phyloP scores from a whole-genome alignment of 2,329 filamentous ascomycete genomes.

The Colletotrichum trifolii region DNA sequence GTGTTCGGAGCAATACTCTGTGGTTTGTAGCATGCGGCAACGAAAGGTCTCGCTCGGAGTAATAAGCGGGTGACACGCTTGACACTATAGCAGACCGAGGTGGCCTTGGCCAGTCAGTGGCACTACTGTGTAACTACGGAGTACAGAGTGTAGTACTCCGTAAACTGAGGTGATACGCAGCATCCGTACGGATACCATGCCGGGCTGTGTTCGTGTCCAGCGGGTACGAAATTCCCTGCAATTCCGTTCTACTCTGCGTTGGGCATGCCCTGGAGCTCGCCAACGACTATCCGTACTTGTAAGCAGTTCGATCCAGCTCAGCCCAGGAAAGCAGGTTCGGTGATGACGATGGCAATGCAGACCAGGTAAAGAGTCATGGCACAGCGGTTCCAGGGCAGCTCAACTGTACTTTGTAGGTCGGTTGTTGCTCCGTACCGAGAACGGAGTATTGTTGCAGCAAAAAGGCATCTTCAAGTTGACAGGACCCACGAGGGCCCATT shows the following conservation, averaged over 20 bases:
- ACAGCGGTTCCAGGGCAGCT: conserved; percentile 2
- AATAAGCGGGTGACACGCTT: conserved; percentile 13
- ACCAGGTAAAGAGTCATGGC: conserved; percentile 18
- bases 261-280: neutral
- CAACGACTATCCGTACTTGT: neutral
- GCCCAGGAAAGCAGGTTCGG: neutral
- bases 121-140: too few relatives aligned
- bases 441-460: neutral
- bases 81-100: conserved; percentile 13
- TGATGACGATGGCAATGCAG: conserved; percentile 25
- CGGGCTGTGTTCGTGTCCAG: conserved; percentile 23
- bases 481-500: conserved; percentile 21
- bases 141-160: too few relatives aligned
- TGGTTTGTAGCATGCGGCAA: conserved; percentile 4
- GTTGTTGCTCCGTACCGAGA: neutral
- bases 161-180: too few relatives aligned
- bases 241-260: too few relatives aligned
- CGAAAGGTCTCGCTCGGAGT: conserved; percentile 28
- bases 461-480: conserved; percentile 8
- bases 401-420: too few relatives aligned
- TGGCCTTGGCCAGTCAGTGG: conserved; percentile 7
- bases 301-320: neutral
- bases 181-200: too few relatives aligned
- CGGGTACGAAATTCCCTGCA: conserved; percentile 19
- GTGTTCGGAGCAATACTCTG: too few relatives aligned